These are phyloP conservation scores for Stemphylium beticola DNA, from an alignment of 2,329 filamentous ascomycete genomes.

Conservation along the genomic window DNA sequence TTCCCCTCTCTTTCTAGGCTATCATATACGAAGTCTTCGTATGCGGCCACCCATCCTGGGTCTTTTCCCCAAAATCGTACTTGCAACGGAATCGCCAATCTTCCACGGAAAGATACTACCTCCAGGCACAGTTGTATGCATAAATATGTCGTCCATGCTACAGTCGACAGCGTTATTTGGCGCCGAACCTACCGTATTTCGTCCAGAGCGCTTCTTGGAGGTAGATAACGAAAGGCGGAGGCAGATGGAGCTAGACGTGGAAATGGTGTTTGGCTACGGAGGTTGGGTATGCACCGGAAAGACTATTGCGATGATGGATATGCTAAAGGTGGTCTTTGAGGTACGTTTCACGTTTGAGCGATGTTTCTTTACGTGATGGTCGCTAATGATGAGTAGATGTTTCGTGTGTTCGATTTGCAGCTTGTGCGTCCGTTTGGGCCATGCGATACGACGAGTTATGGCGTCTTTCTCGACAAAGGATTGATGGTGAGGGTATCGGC, in stretches of 20 bases:
- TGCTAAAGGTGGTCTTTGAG: conserved; percentile 2
- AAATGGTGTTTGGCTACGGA: neutral
- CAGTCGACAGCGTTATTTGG: neutral
- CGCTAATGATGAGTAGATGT: no score
- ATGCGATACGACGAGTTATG: no score
- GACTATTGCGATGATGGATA: conserved; percentile 2
- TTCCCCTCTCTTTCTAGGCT: neutral
- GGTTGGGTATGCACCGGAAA: conserved; percentile 5
- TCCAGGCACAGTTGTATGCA: conserved; percentile 1
- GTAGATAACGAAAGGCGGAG: neutral
- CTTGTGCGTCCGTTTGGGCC: no score
- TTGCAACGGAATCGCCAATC: neutral
- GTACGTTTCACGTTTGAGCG: no score
- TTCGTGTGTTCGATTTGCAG: no score
- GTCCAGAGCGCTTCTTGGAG: conserved; percentile 3
- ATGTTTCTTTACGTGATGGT: no score
- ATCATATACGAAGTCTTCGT: conserved; percentile 37
- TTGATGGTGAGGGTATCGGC: no score
- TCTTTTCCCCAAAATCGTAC: conserved; percentile 1
- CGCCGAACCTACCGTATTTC: neutral
- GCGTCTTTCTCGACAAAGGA: no score
- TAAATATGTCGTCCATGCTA: neutral
- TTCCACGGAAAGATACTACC: neutral
- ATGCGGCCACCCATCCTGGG: conserved; percentile 16
- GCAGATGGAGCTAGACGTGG: neutral